Base-by-base conservation (phyloP, 345 rosid genomes). In the Gossypium mustelinum region DNA sequence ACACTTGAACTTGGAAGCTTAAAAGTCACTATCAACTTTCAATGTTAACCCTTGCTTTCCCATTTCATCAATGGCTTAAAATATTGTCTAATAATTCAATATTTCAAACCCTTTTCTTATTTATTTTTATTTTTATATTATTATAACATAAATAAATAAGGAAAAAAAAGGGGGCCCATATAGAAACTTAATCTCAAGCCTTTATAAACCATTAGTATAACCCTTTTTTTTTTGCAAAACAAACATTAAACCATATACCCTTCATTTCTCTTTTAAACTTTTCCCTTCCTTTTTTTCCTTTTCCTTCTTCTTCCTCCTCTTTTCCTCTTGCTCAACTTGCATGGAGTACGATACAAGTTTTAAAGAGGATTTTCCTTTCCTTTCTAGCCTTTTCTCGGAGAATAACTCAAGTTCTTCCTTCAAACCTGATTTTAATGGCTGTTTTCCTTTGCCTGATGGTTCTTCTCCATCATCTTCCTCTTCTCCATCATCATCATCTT, bases 271-370 rank as follows among this genome's bases (percentile, higher is more conserved):
- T 43, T 34, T 61, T 34, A 56, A 44, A 25, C 55, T 22, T 39
- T 68, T 59, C 68, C 52, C 73, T 50, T 34, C 13, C 63, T 12
- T 27, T 71, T 66, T 47, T 43, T 20, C 29, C 14, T 22, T 70
- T 7, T n/a, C 2, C 29, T 47, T 1, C 22, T 22, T 9, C 41
- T 5, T 4, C 41, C 41, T 34, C 41, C 41, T 34, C 41, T 34
- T 34, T 5, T 34, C 41, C 7, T 24, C 43, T 56, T 20, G 29
- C 10, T 57, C 64, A 59, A 7, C 77, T 29, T 76, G 70, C 84
- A 90, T 84, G 94, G 91, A 84, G 76, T 77, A 84, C 11, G 84
- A 78, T 39, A 73, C 77, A 58, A 70, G 74, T 72, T 70, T 78
- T 45, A 82, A 66, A 78, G 85, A 79, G 69, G 87, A 82, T 68